A percentile compares a stretch with the other conserved stretches of the same genome.
Evolutionary conservation across 805 yeast genomes (phyloP).

Genomic region (Yarrowia keelungensis): DNA sequence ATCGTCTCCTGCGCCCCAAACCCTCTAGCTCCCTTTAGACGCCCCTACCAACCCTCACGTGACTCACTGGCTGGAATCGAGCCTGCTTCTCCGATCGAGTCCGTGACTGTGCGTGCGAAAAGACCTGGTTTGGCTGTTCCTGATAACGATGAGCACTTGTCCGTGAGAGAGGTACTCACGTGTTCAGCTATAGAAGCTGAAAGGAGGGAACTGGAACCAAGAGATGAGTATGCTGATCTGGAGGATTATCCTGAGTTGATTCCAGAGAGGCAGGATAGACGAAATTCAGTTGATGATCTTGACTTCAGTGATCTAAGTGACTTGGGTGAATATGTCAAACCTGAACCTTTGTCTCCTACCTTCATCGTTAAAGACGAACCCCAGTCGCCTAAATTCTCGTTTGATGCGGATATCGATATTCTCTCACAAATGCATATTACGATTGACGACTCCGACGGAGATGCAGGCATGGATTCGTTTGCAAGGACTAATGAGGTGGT

Average conservation of each 20-base stretch:
- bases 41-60: neutral
- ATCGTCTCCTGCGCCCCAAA: slow-evolving; percentile 12
- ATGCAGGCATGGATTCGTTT: slow-evolving; percentile 22
- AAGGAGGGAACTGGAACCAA: neutral
- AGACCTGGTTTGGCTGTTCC: slow-evolving; percentile 4
- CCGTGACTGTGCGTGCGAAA: slow-evolving; percentile 2
- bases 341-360: neutral
- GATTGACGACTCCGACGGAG: slow-evolving; percentile 18
- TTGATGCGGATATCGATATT: slow-evolving; percentile 13
- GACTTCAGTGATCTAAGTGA: neutral
- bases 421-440: neutral
- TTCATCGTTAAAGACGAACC: slow-evolving; percentile 11
- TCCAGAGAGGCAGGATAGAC: neutral
- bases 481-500: slow-evolving; percentile 6
- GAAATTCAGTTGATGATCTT: too few species aligned
- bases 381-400: neutral
- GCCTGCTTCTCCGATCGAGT: slow-evolving; percentile 1
- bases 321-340: neutral
- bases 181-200: neutral
- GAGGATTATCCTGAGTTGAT: neutral
- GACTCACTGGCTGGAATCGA: neutral
- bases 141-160: neutral
- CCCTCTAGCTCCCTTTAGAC: slow-evolving; percentile 14
- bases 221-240: neutral
- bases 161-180: neutral